A percentile compares a stretch with the other conserved stretches of the same genome.
Evolutionary conservation across 2,329 filamentous ascomycete species (phyloP).

Genomic region (Neopestalotiopsis sp.): DNA sequence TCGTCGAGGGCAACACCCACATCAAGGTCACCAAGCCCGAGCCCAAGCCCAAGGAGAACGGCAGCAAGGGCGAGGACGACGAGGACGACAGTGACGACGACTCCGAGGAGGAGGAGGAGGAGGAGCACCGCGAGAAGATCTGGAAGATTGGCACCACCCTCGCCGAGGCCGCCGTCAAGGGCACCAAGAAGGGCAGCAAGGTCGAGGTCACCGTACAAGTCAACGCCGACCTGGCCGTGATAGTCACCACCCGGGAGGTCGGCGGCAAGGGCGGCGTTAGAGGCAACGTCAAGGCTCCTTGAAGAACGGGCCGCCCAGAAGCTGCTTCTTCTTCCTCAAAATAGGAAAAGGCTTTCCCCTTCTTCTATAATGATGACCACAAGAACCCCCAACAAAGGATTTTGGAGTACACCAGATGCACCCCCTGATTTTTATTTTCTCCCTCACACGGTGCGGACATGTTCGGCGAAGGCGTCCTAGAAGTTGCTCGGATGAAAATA

Average conservation of each 20-base stretch:
- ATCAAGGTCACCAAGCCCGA: slow-evolving; percentile 94
- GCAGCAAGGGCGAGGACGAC: slow-evolving; percentile 57
- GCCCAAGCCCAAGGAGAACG: slow-evolving; percentile 72
- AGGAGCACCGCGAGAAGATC: slow-evolving; percentile 87
- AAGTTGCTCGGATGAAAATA: slow-evolving; percentile 4
- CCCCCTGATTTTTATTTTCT: not conserved
- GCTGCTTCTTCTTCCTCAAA: not conserved
- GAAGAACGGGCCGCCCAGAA: not conserved
- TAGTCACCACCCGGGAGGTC: slow-evolving; percentile 82
- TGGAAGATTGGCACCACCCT: slow-evolving; percentile 87
- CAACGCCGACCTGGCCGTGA: slow-evolving; percentile 77
- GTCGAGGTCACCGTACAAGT: slow-evolving; percentile 95
- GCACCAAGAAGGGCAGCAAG: slow-evolving; percentile 85
- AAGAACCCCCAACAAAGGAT: not conserved
- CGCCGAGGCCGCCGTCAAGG: slow-evolving; percentile 84
- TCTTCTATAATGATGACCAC: not conserved
- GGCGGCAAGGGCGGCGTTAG: slow-evolving; percentile 85
- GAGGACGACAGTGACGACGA: slow-evolving; percentile 69
- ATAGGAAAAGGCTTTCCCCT: not conserved
- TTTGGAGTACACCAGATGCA: not conserved
- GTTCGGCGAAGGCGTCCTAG: slow-evolving; percentile 10
- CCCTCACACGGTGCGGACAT: not conserved
- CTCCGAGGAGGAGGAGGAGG: slow-evolving; percentile 82
- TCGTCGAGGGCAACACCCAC: slow-evolving; percentile 86
- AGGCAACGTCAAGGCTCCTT: slow-evolving; percentile 53